Evolutionary conservation across 768 basidiomycete species (phyloP), one percentile per base, ranked within the genome.

Genomic region (Gelatoporia subvermispora): DNA sequence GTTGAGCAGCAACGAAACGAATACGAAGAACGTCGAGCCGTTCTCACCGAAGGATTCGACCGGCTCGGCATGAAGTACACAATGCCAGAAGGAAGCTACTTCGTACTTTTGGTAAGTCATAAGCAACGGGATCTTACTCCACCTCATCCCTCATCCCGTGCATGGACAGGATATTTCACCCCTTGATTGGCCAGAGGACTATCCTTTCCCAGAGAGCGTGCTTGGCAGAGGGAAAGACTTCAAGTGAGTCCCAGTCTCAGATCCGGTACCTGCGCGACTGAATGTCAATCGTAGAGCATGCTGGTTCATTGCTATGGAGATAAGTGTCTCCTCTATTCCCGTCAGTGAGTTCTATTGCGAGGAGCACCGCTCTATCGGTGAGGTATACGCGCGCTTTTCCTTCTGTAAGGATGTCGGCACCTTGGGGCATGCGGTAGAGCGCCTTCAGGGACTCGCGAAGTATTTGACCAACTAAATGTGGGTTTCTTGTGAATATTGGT

Each of bases 321-420:
- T 94, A 31, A 90, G 90, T 3, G 92, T 97, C 15, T 93, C 93
- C 24, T 82, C 87, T 8, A 95, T 96, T 53, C 93, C 93, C 9
- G 89, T 93, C 46, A 93, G 90, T 75, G 93, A 94, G 78, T 96
- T 96, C 68, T 96, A 94, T 67, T 93, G 90, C 60, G 76, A 82
- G 54, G 88, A 90, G 46, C 93, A 96, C 60, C 75, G 82, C 23
- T 66, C 66, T 50, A 89, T 95, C 49, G 93, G 93, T 18, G 92
- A 94, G 66, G 83, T 74, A 41, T 95, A 84, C 61, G 82, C 78
- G n/a, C 81, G 91, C 46, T 96, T 98, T 63, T 84, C 93, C 2
- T 93, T 95, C 73, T 96, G 95, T 75, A 99, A 99, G 64, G 95
- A 98, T 59, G 51, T 82, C n/a, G 89, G 88, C 35, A 94, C 92